These are phyloP conservation scores for Neostapfia colusana DNA, from an alignment of 176 grass and related monocot genomes.

Conservation along the genomic window DNA sequence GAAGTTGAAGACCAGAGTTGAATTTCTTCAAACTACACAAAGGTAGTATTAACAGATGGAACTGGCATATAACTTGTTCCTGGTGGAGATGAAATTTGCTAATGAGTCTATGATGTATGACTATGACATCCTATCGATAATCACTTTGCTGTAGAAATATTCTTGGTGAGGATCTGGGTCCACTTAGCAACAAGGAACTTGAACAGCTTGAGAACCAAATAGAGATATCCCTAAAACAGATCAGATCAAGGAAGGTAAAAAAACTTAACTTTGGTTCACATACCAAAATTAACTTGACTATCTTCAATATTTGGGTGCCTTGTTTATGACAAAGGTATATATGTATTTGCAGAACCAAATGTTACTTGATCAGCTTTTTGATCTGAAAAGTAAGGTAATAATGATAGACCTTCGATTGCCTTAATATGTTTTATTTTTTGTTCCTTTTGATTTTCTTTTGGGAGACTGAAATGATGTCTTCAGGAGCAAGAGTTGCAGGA, in stretches of 20 bases:
- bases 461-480: not conserved
- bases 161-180: constrained; percentile 75
- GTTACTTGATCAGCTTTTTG: constrained; percentile 76
- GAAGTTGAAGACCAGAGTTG: constrained; percentile 76
- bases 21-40: constrained; percentile 75
- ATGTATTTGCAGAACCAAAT: constrained; percentile 56
- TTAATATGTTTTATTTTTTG: not conserved
- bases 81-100: not conserved
- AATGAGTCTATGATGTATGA: constrained; percentile 27
- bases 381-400: constrained; percentile 86
- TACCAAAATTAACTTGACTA: not conserved
- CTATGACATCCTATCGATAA: not conserved
- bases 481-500: constrained; percentile 75
- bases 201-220: constrained; percentile 81
- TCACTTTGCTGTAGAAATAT: constrained; percentile 57
- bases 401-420: not conserved
- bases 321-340: not conserved
- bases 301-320: not conserved
- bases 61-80: not conserved
- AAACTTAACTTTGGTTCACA: not conserved
- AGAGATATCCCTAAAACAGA: constrained; percentile 65
- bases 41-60: constrained; percentile 52
- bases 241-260: constrained; percentile 71
- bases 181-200: constrained; percentile 73
- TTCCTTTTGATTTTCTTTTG: not conserved